Base-by-base conservation (phyloP, 2,329 filamentous ascomycete species). In the Akanthomyces muscarius region DNA sequence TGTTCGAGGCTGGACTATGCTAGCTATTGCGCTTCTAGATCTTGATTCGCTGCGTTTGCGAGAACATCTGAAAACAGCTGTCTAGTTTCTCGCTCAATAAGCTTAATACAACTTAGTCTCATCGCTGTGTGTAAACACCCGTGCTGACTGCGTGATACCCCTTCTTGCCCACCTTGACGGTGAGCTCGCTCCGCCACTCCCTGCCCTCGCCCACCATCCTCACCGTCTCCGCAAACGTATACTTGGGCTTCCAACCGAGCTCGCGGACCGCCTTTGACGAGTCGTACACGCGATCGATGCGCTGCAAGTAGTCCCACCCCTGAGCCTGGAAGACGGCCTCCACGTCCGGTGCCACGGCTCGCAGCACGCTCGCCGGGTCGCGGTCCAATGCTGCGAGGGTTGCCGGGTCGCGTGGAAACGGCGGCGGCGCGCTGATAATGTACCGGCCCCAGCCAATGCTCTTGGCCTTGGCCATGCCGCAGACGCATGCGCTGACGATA, bases 271-370 rank as follows among this genome's bases (percentile, higher is more conserved):
- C 77, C 68, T 70, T 75, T 59, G 71, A 69, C 14, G 77, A 77
- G 65, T 81, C 78, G 63, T 81, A 81, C 16, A 81, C 78, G 0
- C 79, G 68, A 60, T 81, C 79, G 21, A 81, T 66, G 42, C 78
- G 68, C 18, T 63, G 54, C 23, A 79, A 66, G 38, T 75, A 76
- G 14, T 52, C 68, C 79, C 79, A 81, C 0, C 71, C 71, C 52
- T 67, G 69, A 4, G 65, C 62, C 5, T 58, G 63, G 52, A 62
- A 62, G 14, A 55, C 59, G 13, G 14, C 59, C 5, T 55, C 59
- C 21, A 51, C 41, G 23, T 41, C 48, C n/a, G 58, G 58, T 25
- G 11, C 48, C 23, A 38, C 8, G 5, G 52, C 54, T 14, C 62
- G 52, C n/a, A 78, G 71, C 2, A 74, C 74, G 30, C 63, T 66